Percentiles rank a stretch among this genome's conserved stretches.
phyloP scores from a whole-genome alignment of 31 red algal genomes.

The Odonthalia washingtoniensis region DNA sequence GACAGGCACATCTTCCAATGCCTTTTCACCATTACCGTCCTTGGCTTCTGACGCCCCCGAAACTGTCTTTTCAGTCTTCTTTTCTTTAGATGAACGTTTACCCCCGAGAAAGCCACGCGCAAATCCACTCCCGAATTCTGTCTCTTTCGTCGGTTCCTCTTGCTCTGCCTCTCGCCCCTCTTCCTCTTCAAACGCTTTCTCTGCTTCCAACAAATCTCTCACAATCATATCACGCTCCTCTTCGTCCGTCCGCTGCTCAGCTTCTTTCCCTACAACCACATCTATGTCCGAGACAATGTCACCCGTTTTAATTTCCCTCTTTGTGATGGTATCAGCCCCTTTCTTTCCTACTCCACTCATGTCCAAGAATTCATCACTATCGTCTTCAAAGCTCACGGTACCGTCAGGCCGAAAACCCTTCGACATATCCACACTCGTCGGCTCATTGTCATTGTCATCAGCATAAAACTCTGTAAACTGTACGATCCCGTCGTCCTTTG shows the following conservation, averaged over 20 bases:
- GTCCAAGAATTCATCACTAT: slow-evolving; percentile 61
- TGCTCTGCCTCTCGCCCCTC: slow-evolving; percentile 3
- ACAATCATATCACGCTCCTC: slow-evolving; percentile 16
- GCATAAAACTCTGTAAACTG: slow-evolving; percentile 62
- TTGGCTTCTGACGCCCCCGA: neutral
- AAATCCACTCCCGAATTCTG: slow-evolving; percentile 50
- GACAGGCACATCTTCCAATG: neutral
- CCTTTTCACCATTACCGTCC: neutral
- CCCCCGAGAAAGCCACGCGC: slow-evolving; percentile 28
- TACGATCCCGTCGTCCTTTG: slow-evolving; percentile 57
- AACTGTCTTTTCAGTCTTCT: neutral
- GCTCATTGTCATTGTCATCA: slow-evolving; percentile 25
- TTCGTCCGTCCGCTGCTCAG: neutral
- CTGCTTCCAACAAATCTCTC: slow-evolving; percentile 20
- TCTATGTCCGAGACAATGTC: neutral
- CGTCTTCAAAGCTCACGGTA: slow-evolving; percentile 50
- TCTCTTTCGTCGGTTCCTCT: slow-evolving; percentile 21
- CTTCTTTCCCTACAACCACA: neutral
- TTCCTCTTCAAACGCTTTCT: slow-evolving; percentile 14
- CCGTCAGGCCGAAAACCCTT: slow-evolving; percentile 46
- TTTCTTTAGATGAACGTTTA: neutral
- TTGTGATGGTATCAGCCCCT: neutral
- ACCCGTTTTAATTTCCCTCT: neutral
- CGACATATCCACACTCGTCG: slow-evolving; percentile 38
- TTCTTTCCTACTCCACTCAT: slow-evolving; percentile 19